Evolutionary conservation across 2,329 filamentous ascomycete species (phyloP), one percentile per base, ranked within the genome.

Genomic region (Didymella arachidicola): DNA sequence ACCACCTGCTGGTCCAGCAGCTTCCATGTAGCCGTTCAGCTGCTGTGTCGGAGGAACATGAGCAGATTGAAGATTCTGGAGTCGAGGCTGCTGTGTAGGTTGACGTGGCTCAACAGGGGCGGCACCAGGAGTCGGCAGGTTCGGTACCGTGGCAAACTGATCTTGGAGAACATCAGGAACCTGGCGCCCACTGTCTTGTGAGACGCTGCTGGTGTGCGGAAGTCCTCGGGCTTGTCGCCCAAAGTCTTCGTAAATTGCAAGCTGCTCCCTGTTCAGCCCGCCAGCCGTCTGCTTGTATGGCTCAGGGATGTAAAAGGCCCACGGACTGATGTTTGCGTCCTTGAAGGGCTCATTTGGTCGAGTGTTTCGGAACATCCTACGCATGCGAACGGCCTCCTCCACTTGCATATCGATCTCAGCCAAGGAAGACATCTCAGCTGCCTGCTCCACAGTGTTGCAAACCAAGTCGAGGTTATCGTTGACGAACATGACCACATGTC

Each of bases 181-280:
- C 64, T 87, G 86, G 55, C 86, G 83, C 45, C 82, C 82, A 54
- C 81, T 82, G 62, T 88, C 87, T 47, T 85, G 83, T 2, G 85
- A 85, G 8, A 79, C 76, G 75, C 73, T 87, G 75, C 77, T 87
- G 72, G 72, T 82, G 73, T 79, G 87, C 66, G 72, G 82, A 41
- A 84, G 78, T n/a, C 84, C 86, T 55, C 92, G 89, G 27, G 92
- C 89, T 73, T 96, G 92, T 55, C 93, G 86, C 10, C 92, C 92
- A 76, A 99, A 99, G 63, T 98, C 93, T 71, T 98, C 93, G 72
- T 99, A 99, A 26, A 99, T 96, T 11, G 91, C 91, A 81, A 98
- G 87, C 72, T 99, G 95, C 70, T 97, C 92, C 25, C 90, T 84
- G 71, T 97, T 98, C 50, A 99, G 80, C 4, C 94, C 94, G 50